Evolutionary conservation across 2,329 filamentous ascomycete genomes (phyloP), one percentile per base, ranked within the genome.

Genomic region (Fusarium sp.): DNA sequence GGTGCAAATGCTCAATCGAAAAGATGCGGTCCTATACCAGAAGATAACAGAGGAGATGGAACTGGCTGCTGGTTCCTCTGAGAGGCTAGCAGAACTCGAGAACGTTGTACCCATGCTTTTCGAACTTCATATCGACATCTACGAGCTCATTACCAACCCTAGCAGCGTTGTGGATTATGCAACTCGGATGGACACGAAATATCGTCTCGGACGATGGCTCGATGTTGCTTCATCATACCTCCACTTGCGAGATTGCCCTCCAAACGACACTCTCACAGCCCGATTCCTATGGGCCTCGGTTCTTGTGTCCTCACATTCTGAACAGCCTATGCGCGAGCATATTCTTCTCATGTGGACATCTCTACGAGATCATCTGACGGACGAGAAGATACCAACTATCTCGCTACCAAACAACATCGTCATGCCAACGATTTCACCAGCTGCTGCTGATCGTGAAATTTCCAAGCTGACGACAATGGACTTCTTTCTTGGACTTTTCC

Each of bases 391-490:
- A 1, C 69, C 79, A 4, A 79, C 82, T 1, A 86, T 92, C 14
- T 81, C 84, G 32, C 82, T 98, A 1, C 87, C 90, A 6, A 98
- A 99, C 77, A 98, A 97, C 74, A 86, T 88, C 2, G 86, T 94
- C 20, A 97, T 99, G 89, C 88, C 93, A 0, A 92, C 96, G 65
- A 86, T 99, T 48, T 97, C 95, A 0, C 80, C 88, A 3, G 85
- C 86, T n/a, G 92, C 93, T 1, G 90, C 96, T 9, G 94, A 98
- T 65, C 89, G 93, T 54, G 95, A 99, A 75, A 91, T 97, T 24
- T 95, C 93, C 14, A 94, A 94, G 72, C 85, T 98, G 32, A 97
- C 93, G 15, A 98, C 95, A 1, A 96, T 97, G 87, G 95, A 97
- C 74, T 98, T 98, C 77, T 98, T 99, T 78, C 85, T 94, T 49